A percentile compares a stretch with the other conserved stretches of the same genome.
Conservation (phyloP, 345 rosid species). For the Balakata baccata region DNA sequence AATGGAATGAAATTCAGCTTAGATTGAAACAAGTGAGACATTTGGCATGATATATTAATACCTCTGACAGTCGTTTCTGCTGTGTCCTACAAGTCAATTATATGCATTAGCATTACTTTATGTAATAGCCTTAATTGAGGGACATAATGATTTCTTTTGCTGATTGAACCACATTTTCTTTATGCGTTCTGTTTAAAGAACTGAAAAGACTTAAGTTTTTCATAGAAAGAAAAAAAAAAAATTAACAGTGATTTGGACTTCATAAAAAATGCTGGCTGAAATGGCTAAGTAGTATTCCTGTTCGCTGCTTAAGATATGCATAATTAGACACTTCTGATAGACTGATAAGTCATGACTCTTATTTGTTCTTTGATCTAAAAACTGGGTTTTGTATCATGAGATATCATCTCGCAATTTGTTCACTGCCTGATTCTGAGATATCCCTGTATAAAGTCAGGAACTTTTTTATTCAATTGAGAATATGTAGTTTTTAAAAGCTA, state of each 20-base stretch:
- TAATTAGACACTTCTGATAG: background rate
- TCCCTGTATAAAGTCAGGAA: too few relatives aligned
- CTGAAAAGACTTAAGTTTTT: too few relatives aligned
- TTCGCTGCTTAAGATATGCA: background rate
- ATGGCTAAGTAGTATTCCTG: background rate
- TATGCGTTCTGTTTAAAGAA: background rate
- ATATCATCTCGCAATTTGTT: background rate
- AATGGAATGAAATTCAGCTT: background rate
- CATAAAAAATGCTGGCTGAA: background rate
- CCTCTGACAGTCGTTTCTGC: background rate
- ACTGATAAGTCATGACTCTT: background rate
- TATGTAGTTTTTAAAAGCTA: background rate
- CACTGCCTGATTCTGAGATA: too few relatives aligned
- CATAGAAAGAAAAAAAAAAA: constrained; percentile 7
- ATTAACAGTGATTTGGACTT: background rate
- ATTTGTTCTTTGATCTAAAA: background rate
- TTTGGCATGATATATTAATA: background rate
- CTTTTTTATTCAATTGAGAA: too few relatives aligned
- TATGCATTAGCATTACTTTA: background rate
- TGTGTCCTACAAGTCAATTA: background rate
- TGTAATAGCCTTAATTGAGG: background rate
- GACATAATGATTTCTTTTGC: background rate
- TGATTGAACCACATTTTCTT: background rate
- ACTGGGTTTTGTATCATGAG: background rate
- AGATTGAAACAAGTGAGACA: background rate